A percentile compares a stretch with the other conserved stretches of the same genome.
Evolutionary conservation across 768 basidiomycete species (phyloP).

Genomic region (Pleurotus tuber-regium): DNA sequence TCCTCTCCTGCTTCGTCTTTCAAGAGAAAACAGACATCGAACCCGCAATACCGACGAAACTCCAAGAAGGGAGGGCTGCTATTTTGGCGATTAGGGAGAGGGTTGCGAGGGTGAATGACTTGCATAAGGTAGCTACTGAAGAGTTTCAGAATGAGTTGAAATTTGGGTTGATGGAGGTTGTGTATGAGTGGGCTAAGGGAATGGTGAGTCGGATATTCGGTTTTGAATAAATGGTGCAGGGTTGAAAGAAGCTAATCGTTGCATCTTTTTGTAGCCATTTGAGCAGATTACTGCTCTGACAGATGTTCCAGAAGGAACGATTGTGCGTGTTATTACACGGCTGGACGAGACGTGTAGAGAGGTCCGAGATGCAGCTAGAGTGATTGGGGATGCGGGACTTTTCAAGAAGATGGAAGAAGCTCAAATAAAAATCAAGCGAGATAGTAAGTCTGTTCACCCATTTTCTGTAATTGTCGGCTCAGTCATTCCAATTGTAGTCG

Average conservation of each 20-base stretch:
- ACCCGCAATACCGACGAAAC: constrained; percentile 74
- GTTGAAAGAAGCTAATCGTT: constrained; percentile 3
- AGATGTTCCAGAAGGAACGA: constrained; percentile 94
- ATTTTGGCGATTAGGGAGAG: constrained; percentile 78
- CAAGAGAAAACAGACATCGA: constrained; percentile 96
- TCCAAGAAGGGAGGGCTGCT: constrained; percentile 77
- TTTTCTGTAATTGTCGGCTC: background rate
- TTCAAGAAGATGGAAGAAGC: constrained; percentile 99
- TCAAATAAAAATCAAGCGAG: constrained; percentile 90
- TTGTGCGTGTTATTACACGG: constrained; percentile 93
- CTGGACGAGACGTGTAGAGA: constrained; percentile 97
- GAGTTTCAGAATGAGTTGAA: constrained; percentile 81
- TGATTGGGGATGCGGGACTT: constrained; percentile 92
- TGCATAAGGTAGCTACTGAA: constrained; percentile 73
- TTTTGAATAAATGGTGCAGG: too few relatives aligned
- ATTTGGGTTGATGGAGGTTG: constrained; percentile 91
- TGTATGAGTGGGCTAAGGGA: constrained; percentile 99
- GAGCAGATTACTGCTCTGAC: constrained; percentile 91
- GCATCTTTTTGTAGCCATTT: constrained; percentile 68
- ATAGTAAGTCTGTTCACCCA: constrained; percentile 62
- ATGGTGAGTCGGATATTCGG: constrained; percentile 62
- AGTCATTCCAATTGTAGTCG: constrained; percentile 44
- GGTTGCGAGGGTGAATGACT: constrained; percentile 77
- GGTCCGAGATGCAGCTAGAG: constrained; percentile 93
- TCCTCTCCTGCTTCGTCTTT: constrained; percentile 96